Percentiles rank a stretch among this genome's conserved stretches.
Evolutionary conservation across 257 asterid species (phyloP).

Genomic region (Asclepias syriaca): DNA sequence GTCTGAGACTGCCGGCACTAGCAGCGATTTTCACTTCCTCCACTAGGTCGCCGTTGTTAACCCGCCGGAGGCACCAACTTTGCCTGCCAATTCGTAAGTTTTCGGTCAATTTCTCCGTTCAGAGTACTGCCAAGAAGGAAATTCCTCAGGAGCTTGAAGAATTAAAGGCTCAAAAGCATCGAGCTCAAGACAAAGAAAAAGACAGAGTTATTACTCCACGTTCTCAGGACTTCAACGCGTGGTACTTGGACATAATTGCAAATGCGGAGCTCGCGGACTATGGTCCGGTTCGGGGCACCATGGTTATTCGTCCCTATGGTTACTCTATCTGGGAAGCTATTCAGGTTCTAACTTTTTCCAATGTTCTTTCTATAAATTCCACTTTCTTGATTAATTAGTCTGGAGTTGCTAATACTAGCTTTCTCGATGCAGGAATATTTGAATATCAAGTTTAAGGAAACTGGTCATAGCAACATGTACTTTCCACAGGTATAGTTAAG

Average conservation of each 20-base stretch:
- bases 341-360: conserved; percentile 38
- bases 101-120: conserved; percentile 50
- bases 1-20: too few relatives aligned
- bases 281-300: conserved; percentile 99
- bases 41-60: too few relatives aligned
- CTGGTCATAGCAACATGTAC: conserved; percentile 98
- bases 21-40: too few relatives aligned
- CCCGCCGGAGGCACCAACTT: conserved; percentile 17
- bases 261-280: conserved; percentile 97
- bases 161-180: conserved; percentile 28
- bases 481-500: conserved; percentile 69
- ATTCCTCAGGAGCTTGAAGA: conserved; percentile 39
- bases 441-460: conserved; percentile 95
- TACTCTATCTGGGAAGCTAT: conserved; percentile 99
- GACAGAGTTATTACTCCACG: conserved; percentile 84
- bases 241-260: conserved; percentile 90
- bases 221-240: conserved; percentile 92
- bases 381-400: not conserved
- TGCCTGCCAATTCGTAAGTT: conserved; percentile 41
- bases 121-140: conserved; percentile 55
- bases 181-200: conserved; percentile 44
- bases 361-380: not conserved
- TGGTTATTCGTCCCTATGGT: conserved; percentile 99
- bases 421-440: conserved; percentile 72
- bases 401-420: not conserved